phyloP scores from a whole-genome alignment of 176 grass and related monocot genomes.

The Thinopyrum elongatum region DNA sequence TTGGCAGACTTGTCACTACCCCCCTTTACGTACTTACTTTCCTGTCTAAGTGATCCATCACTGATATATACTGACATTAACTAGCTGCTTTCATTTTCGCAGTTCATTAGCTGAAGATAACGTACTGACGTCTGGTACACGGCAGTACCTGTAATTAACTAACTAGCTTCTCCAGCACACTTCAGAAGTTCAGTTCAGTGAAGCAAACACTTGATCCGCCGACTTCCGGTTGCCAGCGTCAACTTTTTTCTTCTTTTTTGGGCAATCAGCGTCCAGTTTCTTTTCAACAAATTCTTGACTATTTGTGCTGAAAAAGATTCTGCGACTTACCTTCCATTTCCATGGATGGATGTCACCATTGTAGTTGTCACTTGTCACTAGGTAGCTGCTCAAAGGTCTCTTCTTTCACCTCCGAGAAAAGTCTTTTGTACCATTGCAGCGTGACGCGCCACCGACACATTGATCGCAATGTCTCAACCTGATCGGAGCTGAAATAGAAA shows the following conservation, averaged over 20 bases:
- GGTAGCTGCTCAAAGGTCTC: not conserved
- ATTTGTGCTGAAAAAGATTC: not conserved
- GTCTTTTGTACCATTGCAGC: not conserved
- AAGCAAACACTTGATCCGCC: not conserved
- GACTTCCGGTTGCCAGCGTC: not conserved
- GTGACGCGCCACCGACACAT: conserved; percentile 26
- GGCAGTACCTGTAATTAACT: too few species aligned
- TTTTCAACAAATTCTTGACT: not conserved
- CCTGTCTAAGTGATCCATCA: not conserved
- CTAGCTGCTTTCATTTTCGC: not conserved
- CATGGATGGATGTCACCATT: not conserved
- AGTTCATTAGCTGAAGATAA: conserved; percentile 7
- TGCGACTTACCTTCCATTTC: not conserved
- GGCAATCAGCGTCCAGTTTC: too few species aligned
- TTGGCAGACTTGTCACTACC: not conserved
- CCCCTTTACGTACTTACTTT: not conserved
- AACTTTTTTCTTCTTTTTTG: not conserved
- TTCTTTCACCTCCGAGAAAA: not conserved
- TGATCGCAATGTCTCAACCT: not conserved
- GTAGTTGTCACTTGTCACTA: conserved; percentile 7
- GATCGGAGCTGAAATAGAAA: not conserved
- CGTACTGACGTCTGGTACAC: too few species aligned
- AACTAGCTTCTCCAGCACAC: too few species aligned
- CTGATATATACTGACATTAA: not conserved
- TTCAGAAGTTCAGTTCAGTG: too few species aligned